These are phyloP conservation scores for Penicillium sp. DNA, from an alignment of 2,329 filamentous ascomycete genomes.

Conservation along the genomic window DNA sequence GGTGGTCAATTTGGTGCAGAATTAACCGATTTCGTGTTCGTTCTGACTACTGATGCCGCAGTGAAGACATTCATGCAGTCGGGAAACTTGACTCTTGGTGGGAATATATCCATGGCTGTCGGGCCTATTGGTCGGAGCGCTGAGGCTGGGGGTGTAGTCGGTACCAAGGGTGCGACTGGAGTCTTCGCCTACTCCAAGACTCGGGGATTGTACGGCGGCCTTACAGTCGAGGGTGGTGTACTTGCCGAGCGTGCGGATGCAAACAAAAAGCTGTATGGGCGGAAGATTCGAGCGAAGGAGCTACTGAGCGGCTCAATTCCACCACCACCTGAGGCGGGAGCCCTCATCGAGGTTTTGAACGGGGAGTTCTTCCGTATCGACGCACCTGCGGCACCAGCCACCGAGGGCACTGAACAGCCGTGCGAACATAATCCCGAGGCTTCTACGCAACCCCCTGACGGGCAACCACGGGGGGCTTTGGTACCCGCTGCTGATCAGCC, in stretches of 20 bases:
- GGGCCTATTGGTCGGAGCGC: constrained; percentile 91
- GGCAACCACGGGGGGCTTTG: not conserved
- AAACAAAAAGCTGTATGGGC: constrained; percentile 91
- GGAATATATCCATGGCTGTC: constrained; percentile 94
- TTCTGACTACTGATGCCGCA: constrained; percentile 83
- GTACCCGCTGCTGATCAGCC: not conserved
- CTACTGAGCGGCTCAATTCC: constrained; percentile 74
- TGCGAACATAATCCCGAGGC: not conserved
- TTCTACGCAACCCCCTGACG: not conserved
- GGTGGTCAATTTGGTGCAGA: constrained; percentile 51
- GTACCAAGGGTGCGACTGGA: constrained; percentile 78
- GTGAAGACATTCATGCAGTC: constrained; percentile 91
- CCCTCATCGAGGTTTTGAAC: constrained; percentile 80
- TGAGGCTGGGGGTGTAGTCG: constrained; percentile 92
- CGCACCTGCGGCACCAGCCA: not conserved
- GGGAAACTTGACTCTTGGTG: constrained; percentile 85
- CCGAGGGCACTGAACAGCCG: not conserved
- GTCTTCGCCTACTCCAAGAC: constrained; percentile 98
- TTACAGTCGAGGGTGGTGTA: constrained; percentile 85
- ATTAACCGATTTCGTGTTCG: constrained; percentile 77
- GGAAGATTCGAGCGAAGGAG: constrained; percentile 73
- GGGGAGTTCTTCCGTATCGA: not conserved
- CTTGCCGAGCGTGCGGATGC: constrained; percentile 93
- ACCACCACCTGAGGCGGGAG: constrained; percentile 74
- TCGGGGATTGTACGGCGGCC: constrained; percentile 91